A percentile compares a stretch with the other conserved stretches of the same genome.
These are phyloP conservation scores for Acer saccharum DNA, from an alignment of 345 rosid species.

Conservation along the genomic window DNA sequence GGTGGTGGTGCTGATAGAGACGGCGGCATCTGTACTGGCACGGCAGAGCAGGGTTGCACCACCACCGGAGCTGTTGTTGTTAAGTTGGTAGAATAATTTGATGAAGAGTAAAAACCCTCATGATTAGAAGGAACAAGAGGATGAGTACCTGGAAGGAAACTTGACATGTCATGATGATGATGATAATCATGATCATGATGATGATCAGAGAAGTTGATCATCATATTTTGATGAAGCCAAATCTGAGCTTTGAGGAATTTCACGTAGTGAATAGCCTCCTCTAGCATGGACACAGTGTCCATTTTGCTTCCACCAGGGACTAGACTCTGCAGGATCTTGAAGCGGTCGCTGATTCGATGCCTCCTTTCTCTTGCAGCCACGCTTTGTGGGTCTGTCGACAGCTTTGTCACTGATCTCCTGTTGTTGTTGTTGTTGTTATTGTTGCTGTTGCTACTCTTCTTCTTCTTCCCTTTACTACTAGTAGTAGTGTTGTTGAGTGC, in stretches of 20 bases:
- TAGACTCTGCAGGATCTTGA: constrained; percentile 82
- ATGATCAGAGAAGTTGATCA: constrained; percentile 28
- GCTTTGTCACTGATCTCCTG: constrained; percentile 30
- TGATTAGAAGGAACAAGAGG: not conserved
- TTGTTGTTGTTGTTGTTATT: constrained; percentile 17
- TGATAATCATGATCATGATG: not conserved
- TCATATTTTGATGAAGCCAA: constrained; percentile 60
- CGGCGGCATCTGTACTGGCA: not conserved
- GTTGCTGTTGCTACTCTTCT: constrained; percentile 12
- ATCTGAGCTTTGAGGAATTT: constrained; percentile 84
- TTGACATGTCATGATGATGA: constrained; percentile 17
- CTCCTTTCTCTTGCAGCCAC: constrained; percentile 90
- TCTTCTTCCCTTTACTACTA: constrained; percentile 14
- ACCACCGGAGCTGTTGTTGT: not conserved
- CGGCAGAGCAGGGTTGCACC: constrained; percentile 3
- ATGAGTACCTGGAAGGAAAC: constrained; percentile 3
- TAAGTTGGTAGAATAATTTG: constrained; percentile 18
- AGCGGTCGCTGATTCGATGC: constrained; percentile 80
- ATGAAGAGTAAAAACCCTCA: constrained; percentile 2
- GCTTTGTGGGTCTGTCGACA: constrained; percentile 90
- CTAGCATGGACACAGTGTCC: constrained; percentile 93
- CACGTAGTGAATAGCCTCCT: constrained; percentile 86
- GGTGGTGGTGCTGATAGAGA: not conserved
- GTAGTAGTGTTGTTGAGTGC: not conserved
- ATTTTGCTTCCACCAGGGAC: constrained; percentile 87